Base-by-base conservation (phyloP, 306 rosid species). In the Acacia crassicarpa region DNA sequence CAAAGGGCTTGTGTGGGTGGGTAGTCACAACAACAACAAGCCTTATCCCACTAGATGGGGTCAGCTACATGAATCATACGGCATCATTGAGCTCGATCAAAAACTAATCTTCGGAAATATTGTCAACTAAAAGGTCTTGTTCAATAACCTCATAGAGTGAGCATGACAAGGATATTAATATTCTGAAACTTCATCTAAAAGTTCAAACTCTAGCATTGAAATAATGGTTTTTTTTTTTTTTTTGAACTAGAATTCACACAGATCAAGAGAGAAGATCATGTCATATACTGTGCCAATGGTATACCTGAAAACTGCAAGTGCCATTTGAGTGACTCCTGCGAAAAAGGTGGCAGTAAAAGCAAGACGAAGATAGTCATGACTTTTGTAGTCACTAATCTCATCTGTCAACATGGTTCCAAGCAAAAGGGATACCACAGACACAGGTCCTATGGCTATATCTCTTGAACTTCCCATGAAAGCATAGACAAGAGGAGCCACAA, bases 391-490 rank as follows among this genome's bases (percentile, higher is more conserved):
- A 63, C 82, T 78, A 11, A 89, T 82, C 77, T 86, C 94, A 71
- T 85, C 30, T 9, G 44, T 14, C 33, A 90, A 83, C 81, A 80
- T 13, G 13, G 85, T 84, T 11, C 98, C 97, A 71, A 93, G 92
- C 85, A 93, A 82, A 66, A 93, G 91, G 61, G 98, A 93, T 76
- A 91, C 93, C 66, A 93, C 98, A 3, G 98, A 97, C 12, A 89
- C 98, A 0, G 98, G 97, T 62, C 98, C 98, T 38, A 91, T 93
- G 10, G 94, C 98, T 23, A 90, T 90, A 72, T 93, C 90, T 54
- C 97, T 90, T 22, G 98, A 93, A 74, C 93, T 93, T 16, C 98
- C 98, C 98, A 93, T 91, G 75, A 83, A 85, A 4, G 94, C 93
- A 56, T 93, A 93, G 19, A 93, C 85, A 62, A 93, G 91, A 41